Conservation (phyloP, 2,329 filamentous ascomycete genomes). For the Aspergillus nomiae region DNA sequence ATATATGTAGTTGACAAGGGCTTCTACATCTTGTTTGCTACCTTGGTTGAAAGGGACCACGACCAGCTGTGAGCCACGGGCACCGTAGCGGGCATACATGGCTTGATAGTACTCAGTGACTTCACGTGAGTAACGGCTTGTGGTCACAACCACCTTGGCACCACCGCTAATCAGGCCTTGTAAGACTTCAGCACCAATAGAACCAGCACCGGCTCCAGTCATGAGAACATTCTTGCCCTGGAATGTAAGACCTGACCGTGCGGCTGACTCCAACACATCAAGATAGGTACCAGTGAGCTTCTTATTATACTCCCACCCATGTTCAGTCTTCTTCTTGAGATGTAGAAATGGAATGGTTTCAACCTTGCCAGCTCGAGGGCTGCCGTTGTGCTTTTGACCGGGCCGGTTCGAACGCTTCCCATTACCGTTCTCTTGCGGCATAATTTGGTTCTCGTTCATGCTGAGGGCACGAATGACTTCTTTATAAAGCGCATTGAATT, state of each 20-base stretch:
- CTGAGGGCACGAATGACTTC: slow-evolving; percentile 91
- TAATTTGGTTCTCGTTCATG: slow-evolving; percentile 98
- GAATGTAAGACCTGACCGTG: slow-evolving; percentile 84
- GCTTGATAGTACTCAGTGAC: slow-evolving; percentile 99
- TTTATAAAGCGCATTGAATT: slow-evolving; percentile 93
- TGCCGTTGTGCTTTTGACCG: slow-evolving; percentile 51
- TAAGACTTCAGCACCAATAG: slow-evolving; percentile 94
- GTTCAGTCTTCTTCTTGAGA: slow-evolving; percentile 92
- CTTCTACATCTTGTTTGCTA: slow-evolving; percentile 96
- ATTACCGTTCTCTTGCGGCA: slow-evolving; percentile 77
- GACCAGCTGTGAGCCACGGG: slow-evolving; percentile 91
- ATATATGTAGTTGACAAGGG: slow-evolving; percentile 93
- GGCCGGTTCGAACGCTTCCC: slow-evolving; percentile 59
- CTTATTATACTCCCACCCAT: slow-evolving; percentile 99
- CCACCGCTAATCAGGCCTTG: slow-evolving; percentile 95
- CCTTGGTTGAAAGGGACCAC: slow-evolving; percentile 99
- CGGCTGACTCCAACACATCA: slow-evolving; percentile 86
- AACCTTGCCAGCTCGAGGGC: slow-evolving; percentile 78
- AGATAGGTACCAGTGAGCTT: slow-evolving; percentile 93
- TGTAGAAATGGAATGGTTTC: slow-evolving; percentile 98
- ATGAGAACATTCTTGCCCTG: slow-evolving; percentile 95
- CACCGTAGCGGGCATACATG: slow-evolving; percentile 94
- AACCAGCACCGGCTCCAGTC: slow-evolving; percentile 97
- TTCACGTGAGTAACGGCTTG: slow-evolving; percentile 91
- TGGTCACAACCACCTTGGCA: slow-evolving; percentile 95